These are phyloP conservation scores for Coelastrella sp. DNA, from an alignment of 139 green algal species.

Conservation along the genomic window DNA sequence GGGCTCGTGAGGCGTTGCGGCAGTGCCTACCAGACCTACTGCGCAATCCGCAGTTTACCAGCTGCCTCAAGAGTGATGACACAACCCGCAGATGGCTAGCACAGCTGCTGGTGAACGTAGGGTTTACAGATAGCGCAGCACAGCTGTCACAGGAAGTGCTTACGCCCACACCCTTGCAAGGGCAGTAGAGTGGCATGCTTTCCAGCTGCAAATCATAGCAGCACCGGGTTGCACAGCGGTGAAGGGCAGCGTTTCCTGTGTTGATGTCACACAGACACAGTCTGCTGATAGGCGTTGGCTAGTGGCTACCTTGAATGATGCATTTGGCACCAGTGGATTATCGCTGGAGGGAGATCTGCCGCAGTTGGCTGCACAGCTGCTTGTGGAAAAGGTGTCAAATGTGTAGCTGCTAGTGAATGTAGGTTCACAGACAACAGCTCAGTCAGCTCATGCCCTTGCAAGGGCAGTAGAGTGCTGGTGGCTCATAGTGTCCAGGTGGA, in stretches of 20 bases:
- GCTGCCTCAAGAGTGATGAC: conserved; percentile 94
- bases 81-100: conserved; percentile 88
- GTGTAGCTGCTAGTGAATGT: conserved; percentile 96
- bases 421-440: conserved; percentile 72
- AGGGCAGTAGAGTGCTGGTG: not conserved
- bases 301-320: too few relatives aligned
- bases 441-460: conserved; percentile 72
- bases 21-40: conserved; percentile 95
- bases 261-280: too few relatives aligned
- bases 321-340: too few relatives aligned
- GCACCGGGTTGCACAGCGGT: too few relatives aligned
- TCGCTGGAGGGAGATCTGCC: too few relatives aligned
- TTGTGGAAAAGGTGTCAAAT: too few relatives aligned
- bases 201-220: too few relatives aligned
- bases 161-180: conserved; percentile 73
- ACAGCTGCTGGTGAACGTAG: conserved; percentile 96
- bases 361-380: too few relatives aligned
- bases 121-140: conserved; percentile 74
- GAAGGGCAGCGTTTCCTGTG: too few relatives aligned
- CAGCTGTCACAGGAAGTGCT: conserved; percentile 70
- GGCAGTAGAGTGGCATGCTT: conserved; percentile 5
- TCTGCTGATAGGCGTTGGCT: too few relatives aligned
- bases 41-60: conserved; percentile 90
- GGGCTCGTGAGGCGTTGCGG: conserved; percentile 92
- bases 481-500: too few relatives aligned